Percentiles rank a stretch among this genome's conserved stretches.
These are phyloP conservation scores for Lipomyces oligophaga DNA, from an alignment of 805 yeast genomes.

Conservation along the genomic window DNA sequence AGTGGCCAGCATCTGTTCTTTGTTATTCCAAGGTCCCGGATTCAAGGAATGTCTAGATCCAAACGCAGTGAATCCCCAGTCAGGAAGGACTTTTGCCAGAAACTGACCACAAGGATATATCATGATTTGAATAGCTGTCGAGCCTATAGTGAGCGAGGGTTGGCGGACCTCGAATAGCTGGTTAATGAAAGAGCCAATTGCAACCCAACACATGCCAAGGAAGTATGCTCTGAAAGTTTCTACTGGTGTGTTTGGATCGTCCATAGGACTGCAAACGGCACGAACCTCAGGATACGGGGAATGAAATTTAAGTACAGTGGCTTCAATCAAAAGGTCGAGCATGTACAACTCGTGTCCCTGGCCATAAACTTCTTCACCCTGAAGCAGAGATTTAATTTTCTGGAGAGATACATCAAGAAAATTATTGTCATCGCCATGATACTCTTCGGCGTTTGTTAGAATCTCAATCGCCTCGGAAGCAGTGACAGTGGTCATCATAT, in stretches of 20 bases:
- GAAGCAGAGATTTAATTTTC: slow-evolving; percentile 6
- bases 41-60: slow-evolving; percentile 46
- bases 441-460: slow-evolving; percentile 3
- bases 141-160: slow-evolving; percentile 50
- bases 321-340: slow-evolving; percentile 13
- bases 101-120: slow-evolving; percentile 56
- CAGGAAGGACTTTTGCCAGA: slow-evolving; percentile 45
- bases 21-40: slow-evolving; percentile 62
- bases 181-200: slow-evolving; percentile 55
- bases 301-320: slow-evolving; percentile 16
- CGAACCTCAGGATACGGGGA: slow-evolving; percentile 49
- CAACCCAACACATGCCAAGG: slow-evolving; percentile 49
- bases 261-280: slow-evolving; percentile 31
- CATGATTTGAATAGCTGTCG: slow-evolving; percentile 55
- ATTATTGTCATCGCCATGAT: slow-evolving; percentile 14
- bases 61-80: slow-evolving; percentile 47
- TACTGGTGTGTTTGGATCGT: slow-evolving; percentile 45
- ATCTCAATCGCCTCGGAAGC: slow-evolving; percentile 41
- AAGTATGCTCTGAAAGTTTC: slow-evolving; percentile 54
- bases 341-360: slow-evolving; percentile 8
- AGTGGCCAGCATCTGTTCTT: slow-evolving; percentile 64
- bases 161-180: slow-evolving; percentile 54
- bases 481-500: slow-evolving; percentile 4
- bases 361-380: slow-evolving; percentile 16
- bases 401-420: slow-evolving; percentile 10